Conservation (phyloP, 257 asterid genomes). For the Ocimum tenuiflorum region DNA sequence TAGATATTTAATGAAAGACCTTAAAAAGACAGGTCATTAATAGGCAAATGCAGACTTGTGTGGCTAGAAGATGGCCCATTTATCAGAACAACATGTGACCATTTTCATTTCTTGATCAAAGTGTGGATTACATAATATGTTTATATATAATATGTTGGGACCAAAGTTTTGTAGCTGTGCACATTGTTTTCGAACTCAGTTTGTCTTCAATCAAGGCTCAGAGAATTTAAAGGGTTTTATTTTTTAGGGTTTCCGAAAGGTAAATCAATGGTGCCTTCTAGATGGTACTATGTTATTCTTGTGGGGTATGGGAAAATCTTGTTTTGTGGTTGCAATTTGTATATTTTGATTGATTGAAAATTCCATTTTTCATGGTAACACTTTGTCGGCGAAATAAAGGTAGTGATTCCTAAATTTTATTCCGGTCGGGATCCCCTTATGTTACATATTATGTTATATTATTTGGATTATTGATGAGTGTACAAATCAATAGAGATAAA, state of each 20-base stretch:
- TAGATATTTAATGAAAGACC: slow-evolving; percentile 1
- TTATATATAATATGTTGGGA: not conserved
- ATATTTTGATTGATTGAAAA: no score
- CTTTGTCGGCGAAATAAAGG: no score
- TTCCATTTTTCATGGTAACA: no score
- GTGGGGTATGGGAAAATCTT: not conserved
- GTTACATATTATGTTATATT: no score
- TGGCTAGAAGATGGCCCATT: not conserved
- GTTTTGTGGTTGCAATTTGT: no score
- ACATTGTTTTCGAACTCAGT: not conserved
- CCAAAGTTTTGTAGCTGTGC: not conserved
- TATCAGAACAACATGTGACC: slow-evolving; percentile 6
- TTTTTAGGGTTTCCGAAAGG: not conserved
- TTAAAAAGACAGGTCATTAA: not conserved
- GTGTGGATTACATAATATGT: not conserved
- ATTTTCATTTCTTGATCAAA: not conserved
- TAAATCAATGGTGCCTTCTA: not conserved
- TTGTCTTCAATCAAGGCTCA: slow-evolving; percentile 11
- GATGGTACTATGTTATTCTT: not conserved
- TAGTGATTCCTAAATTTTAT: no score
- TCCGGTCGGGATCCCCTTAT: no score
- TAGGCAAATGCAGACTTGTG: not conserved
- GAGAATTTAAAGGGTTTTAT: not conserved
- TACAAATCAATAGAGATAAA: no score
- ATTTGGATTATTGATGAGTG: no score